Percentiles rank a stretch among this genome's conserved stretches.
phyloP scores from a whole-genome alignment of 306 rosid genomes.

The Fragaria vesca region DNA sequence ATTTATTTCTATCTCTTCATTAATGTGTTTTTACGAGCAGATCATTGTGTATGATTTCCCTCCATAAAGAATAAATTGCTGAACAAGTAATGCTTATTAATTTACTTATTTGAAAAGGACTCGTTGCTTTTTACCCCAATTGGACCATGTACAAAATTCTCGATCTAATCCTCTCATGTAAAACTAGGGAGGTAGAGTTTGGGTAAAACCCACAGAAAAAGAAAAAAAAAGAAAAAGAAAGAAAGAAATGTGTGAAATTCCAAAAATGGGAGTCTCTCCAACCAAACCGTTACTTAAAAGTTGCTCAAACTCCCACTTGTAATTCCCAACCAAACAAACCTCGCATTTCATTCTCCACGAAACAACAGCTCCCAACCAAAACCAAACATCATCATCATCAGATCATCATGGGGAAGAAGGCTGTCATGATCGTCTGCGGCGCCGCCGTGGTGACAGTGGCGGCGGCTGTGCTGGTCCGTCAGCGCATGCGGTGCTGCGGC shows the following conservation, averaged over 20 bases:
- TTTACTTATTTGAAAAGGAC: too few relatives aligned
- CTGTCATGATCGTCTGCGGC: conserved; percentile 52
- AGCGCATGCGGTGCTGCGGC: conserved; percentile 42
- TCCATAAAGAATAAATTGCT: too few relatives aligned
- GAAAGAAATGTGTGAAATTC: background rate
- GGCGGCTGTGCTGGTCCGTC: conserved; percentile 53
- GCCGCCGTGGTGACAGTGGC: conserved; percentile 46
- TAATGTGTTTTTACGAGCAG: too few relatives aligned
- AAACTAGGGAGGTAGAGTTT: background rate
- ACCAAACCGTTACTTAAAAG: background rate
- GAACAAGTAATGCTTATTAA: too few relatives aligned
- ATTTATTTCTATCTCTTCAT: too few relatives aligned
- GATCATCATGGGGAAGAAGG: conserved; percentile 52
- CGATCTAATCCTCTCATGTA: background rate
- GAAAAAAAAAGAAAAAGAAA: background rate
- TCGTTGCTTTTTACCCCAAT: too few relatives aligned
- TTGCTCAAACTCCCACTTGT: background rate
- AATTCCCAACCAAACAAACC: conserved; percentile 4
- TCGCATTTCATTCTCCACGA: conserved; percentile 3
- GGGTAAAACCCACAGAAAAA: background rate
- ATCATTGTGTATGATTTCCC: too few relatives aligned
- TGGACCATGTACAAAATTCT: too few relatives aligned
- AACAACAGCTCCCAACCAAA: conserved; percentile 1
- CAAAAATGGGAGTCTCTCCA: background rate
- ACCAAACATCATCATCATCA: background rate